Evolutionary conservation across 2,329 filamentous ascomycete species (phyloP).

Genomic region (Talaromyces sp.): DNA sequence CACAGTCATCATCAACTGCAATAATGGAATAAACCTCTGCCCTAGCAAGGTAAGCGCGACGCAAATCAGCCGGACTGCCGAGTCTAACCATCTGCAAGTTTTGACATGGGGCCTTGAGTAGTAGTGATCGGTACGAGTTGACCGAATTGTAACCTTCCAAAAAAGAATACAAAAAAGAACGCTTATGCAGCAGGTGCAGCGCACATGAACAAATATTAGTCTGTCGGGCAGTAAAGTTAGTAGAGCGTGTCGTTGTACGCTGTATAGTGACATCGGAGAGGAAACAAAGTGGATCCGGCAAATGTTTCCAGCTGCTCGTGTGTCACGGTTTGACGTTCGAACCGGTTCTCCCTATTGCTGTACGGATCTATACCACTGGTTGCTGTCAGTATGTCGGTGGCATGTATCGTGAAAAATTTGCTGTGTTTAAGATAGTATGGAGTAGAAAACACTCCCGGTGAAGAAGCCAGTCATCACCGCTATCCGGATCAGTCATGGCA

Average conservation of each 20-base stretch:
- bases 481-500: not conserved
- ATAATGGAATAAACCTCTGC: not conserved
- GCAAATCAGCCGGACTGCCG: not conserved
- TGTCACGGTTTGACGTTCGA: not conserved
- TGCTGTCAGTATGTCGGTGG: no score
- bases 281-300: not conserved
- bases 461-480: not conserved
- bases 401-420: no score
- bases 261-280: not conserved
- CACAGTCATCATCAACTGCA: not conserved
- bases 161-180: not conserved
- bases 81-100: not conserved
- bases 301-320: not conserved
- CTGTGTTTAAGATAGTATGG: no score
- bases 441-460: no score
- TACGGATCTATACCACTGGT: not conserved
- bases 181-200: not conserved
- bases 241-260: not conserved
- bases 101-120: not conserved
- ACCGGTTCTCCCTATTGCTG: not conserved
- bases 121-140: no score
- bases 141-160: not conserved
- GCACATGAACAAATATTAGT: not conserved
- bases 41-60: constrained; percentile 5
- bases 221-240: not conserved